Evolutionary conservation across 2,329 filamentous ascomycete species (phyloP).

Genomic region (Talaromyces pinophilus): DNA sequence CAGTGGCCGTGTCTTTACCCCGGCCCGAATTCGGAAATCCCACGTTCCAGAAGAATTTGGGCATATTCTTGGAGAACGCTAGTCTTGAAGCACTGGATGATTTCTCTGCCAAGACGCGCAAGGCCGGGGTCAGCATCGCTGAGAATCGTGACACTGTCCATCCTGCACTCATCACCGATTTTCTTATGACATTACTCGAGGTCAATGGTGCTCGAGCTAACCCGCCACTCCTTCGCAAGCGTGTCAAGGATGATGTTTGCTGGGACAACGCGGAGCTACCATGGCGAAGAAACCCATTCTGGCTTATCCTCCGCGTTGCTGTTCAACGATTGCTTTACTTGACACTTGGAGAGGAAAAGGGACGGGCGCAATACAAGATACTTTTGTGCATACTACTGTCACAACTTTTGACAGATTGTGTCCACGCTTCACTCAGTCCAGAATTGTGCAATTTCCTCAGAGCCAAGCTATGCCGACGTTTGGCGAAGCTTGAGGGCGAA

Average conservation of each 20-base stretch:
- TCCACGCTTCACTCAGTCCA: slow-evolving; percentile 28
- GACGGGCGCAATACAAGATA: slow-evolving; percentile 59
- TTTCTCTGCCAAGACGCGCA: background rate
- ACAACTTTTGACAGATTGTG: slow-evolving; percentile 48
- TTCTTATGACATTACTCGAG: slow-evolving; percentile 63
- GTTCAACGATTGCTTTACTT: slow-evolving; percentile 55
- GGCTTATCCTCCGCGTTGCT: slow-evolving; percentile 63
- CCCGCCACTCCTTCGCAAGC: slow-evolving; percentile 54
- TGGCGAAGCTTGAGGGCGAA: slow-evolving; percentile 59
- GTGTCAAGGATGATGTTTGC: slow-evolving; percentile 64
- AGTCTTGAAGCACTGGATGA: slow-evolving; percentile 13
- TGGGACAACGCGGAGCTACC: slow-evolving; percentile 52
- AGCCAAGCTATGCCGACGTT: slow-evolving; percentile 58
- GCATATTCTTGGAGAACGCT: slow-evolving; percentile 2
- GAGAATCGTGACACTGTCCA: slow-evolving; percentile 61
- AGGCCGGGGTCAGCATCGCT: slow-evolving; percentile 32
- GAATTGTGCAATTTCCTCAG: slow-evolving; percentile 48
- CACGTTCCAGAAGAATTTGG: background rate
- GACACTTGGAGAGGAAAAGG: slow-evolving; percentile 43
- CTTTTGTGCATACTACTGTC: slow-evolving; percentile 55
- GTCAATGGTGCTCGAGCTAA: slow-evolving; percentile 49
- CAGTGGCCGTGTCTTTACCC: slow-evolving; percentile 53
- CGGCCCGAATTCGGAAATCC: slow-evolving; percentile 35
- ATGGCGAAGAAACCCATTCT: slow-evolving; percentile 65
- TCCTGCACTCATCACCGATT: slow-evolving; percentile 60